Evolutionary conservation across 1,284 basidiomycete genomes (phyloP).

Genomic region (Vanrija humicola): DNA sequence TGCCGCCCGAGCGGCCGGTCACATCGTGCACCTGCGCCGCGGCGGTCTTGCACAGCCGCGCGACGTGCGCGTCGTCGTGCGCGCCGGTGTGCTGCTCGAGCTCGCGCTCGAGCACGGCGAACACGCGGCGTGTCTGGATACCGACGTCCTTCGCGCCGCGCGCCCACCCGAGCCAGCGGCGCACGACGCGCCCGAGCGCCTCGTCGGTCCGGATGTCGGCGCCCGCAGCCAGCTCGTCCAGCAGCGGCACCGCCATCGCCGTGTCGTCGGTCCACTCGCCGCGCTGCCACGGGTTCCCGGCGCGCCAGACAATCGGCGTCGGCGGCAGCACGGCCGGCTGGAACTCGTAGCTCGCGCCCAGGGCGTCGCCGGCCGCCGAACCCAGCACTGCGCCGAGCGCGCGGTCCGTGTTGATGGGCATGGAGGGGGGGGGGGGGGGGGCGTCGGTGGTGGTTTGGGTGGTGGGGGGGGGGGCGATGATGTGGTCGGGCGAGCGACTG

Average conservation of each 20-base stretch:
- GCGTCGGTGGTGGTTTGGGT: no score
- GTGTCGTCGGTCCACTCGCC: conserved; percentile 13
- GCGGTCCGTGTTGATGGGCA: not conserved
- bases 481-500: no score
- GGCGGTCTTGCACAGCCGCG: not conserved
- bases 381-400: conserved; percentile 4
- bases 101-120: not conserved
- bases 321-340: not conserved
- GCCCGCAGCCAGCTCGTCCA: conserved; percentile 3
- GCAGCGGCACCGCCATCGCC: conserved; percentile 6
- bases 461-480: no score
- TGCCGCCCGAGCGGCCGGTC: not conserved
- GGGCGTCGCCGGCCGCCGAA: conserved; percentile 8
- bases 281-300: not conserved
- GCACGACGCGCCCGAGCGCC: not conserved
- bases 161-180: conserved; percentile 5
- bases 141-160: conserved; percentile 3
- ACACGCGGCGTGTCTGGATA: not conserved
- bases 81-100: not conserved
- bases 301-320: not conserved
- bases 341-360: conserved; percentile 8
- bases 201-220: not conserved
- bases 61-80: not conserved
- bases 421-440: no score
- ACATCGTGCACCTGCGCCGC: not conserved